Base-by-base conservation (phyloP, 148 eudicot species). In the Polygonum maritimum region DNA sequence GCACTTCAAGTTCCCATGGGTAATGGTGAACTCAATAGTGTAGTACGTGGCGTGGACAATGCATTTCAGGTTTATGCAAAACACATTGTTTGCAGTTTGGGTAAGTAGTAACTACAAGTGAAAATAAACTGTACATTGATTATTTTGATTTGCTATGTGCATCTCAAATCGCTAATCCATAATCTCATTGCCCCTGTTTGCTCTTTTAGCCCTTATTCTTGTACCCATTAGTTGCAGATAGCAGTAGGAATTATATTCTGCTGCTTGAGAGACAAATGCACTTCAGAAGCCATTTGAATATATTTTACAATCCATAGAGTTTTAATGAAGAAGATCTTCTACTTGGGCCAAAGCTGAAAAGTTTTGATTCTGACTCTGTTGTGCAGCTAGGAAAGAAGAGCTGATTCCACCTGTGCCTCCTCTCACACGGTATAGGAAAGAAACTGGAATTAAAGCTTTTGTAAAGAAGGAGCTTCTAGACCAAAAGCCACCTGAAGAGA, bases 21-120 rank as follows among this genome's bases (percentile, higher is more conserved):
- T 81, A 83, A 85, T 72, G 89, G 90, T 70, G 98, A 96, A 85
- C 82, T 96, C 22, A 82, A 83, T 81, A 83, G 97, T 87, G 83
- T 96, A 79, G 88, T 88, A 40, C 97, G 99, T 74, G 99, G 99
- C 76, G 84, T 96, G 84, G 99, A 92, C 76, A 96, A 92, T 86
- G 94, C 99, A 76, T 96, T 96, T 82, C 99, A 96, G 89, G 92
- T 88, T 71, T 96, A 96, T 79, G 85, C 91, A 51, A 85, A 86
- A 71, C 83, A 82, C 62, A 83, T 96, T 65, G 83, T 87, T 73
- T 88, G 86, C 57, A 85, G 87, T 80, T 81, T 96, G 82, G 99
- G 99, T 92, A 87, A 80, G 83, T 65, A 55, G 99, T 91, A 87
- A 80, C 82, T 65, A 55, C 47, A 62, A 31, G 22, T 67, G 21